Base-by-base conservation (phyloP, 192 early-diverging fungal species). In the Coemansia sp. region DNA sequence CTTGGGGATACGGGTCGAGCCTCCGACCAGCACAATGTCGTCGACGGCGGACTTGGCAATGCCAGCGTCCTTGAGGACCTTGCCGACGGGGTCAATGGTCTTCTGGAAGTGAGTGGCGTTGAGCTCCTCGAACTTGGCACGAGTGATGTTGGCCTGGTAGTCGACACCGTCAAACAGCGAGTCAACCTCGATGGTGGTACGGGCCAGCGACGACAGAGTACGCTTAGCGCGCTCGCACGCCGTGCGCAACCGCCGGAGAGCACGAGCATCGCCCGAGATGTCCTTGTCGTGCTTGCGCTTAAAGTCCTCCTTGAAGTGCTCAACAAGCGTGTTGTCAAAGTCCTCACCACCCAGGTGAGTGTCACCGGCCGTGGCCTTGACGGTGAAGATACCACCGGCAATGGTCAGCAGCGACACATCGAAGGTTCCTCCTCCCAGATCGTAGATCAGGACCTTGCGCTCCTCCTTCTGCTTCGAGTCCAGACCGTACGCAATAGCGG, bases 1-100 rank as follows among this genome's bases (percentile, higher is more conserved):
- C 84, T 93, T 94, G 83, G 94, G 94, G 73, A 96, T 96, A 80
- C 92, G 93, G 54, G 93, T 93, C 39, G 92, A 94, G 59, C 94
- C 93, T 70, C 94, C 92, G 43, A 91, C 90, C 49, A 93, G 85
- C 64, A 93, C 88, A 60, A 93, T 84, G 70, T 91, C 93, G 71
- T 90, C 71, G 63, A 93, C 82, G 49, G 88, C 82, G 64, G 79
- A 83, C 85, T 94, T 94, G 82, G 82, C 68, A 63, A 87, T 79
- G 69, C 83, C 84, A 76, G 88, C 87, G 81, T 94, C 92, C 80
- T 86, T 85, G 57, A 91, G 79, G 62, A 88, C 89, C 82, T 88
- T 83, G 35, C 78, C 75, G 56, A 88, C 86, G 47, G 89, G 89
- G 57, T 91, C 85, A 55, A 91, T 72, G 75, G 88, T 91, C 65